phyloP scores from a whole-genome alignment of 2,329 filamentous ascomycete species.

The Colletotrichum musicola region DNA sequence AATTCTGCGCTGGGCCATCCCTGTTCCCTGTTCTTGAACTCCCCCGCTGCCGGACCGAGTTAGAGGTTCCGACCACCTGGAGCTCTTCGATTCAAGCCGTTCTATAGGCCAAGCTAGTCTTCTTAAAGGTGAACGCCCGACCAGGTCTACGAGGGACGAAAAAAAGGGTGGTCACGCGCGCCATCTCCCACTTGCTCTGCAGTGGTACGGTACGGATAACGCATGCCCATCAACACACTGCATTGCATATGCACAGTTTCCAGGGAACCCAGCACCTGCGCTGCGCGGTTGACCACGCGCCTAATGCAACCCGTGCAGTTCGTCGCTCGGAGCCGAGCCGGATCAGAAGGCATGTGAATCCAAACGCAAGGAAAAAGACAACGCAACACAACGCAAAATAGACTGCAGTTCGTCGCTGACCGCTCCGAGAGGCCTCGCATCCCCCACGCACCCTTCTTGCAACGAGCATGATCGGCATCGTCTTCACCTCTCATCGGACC shows the following conservation, averaged over 20 bases:
- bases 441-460: slow-evolving; percentile 11
- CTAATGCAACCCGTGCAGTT: slow-evolving; percentile 12
- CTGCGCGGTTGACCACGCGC: slow-evolving; percentile 13
- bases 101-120: slow-evolving; percentile 11
- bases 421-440: background rate
- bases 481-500: slow-evolving; percentile 9
- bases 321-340: slow-evolving; percentile 29
- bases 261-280: slow-evolving; percentile 9
- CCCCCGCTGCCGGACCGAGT: slow-evolving; percentile 15
- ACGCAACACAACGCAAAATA: too few relatives aligned
- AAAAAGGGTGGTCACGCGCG: slow-evolving; percentile 18
- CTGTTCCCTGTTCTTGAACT: slow-evolving; percentile 23
- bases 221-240: slow-evolving; percentile 5
- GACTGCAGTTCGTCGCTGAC: background rate
- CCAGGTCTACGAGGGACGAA: slow-evolving; percentile 4
- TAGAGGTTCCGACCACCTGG: slow-evolving; percentile 27
- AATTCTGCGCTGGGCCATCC: slow-evolving; percentile 14
- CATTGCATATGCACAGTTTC: slow-evolving; percentile 15
- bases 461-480: slow-evolving; percentile 23
- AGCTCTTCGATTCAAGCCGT: slow-evolving; percentile 8
- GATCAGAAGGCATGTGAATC: slow-evolving; percentile 3
- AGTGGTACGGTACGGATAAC: background rate
- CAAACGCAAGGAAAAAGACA: too few relatives aligned
- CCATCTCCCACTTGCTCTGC: slow-evolving; percentile 4
- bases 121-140: slow-evolving; percentile 12